A percentile compares a stretch with the other conserved stretches of the same genome.
Conservation (phyloP, 345 rosid species). For the Corchorus capsularis region DNA sequence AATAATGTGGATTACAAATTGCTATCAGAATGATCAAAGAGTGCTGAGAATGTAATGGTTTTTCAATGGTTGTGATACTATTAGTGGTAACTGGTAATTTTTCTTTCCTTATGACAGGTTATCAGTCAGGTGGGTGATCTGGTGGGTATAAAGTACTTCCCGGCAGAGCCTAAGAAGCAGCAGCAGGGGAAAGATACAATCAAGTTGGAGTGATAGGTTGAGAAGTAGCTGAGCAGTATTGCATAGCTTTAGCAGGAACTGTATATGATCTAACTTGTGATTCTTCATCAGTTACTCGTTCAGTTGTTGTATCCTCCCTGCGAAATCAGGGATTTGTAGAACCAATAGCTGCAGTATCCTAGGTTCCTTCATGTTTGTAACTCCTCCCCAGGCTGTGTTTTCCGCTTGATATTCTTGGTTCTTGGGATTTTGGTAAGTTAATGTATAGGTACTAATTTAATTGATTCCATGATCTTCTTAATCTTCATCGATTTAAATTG, state of each 20-base stretch:
- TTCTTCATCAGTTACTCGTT: background rate
- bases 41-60: background rate
- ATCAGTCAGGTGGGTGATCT: conserved; percentile 63
- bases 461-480: background rate
- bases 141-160: conserved; percentile 75
- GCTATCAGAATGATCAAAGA: too few species aligned
- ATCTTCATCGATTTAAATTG: too few species aligned
- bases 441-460: conserved; percentile 16
- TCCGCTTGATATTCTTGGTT: background rate
- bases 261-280: background rate
- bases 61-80: background rate
- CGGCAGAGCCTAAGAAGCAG: conserved; percentile 58
- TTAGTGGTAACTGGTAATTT: too few species aligned
- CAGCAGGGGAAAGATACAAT: conserved; percentile 21
- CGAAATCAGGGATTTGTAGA: background rate
- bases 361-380: conserved; percentile 4
- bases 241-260: background rate
- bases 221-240: background rate
- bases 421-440: background rate
- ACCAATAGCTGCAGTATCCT: background rate
- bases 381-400: background rate
- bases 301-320: conserved; percentile 4
- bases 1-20: background rate
- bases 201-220: conserved; percentile 31
- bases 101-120: conserved; percentile 37